A percentile compares a stretch with the other conserved stretches of the same genome.
These are phyloP conservation scores for Backusella circina DNA, from an alignment of 192 early-diverging fungal species.

Conservation along the genomic window DNA sequence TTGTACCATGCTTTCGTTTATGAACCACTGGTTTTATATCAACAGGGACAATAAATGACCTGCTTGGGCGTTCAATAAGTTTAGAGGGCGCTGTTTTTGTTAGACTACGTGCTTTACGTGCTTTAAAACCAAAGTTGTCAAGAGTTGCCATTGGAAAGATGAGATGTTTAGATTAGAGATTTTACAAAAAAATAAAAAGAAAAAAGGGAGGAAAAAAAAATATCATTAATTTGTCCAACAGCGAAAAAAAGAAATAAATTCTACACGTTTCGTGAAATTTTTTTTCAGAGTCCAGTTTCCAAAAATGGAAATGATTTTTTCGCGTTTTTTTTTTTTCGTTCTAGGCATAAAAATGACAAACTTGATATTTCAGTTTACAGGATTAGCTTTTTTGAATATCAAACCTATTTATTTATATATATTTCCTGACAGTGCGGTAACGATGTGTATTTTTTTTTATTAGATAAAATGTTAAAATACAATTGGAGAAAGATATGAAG, in stretches of 20 bases:
- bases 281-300: not conserved
- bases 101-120: not conserved
- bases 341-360: not conserved
- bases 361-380: not conserved
- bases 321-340: not conserved
- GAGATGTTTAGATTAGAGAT: not conserved
- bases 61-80: not conserved
- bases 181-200: not conserved
- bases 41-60: not conserved
- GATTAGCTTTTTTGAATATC: not conserved
- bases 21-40: not conserved
- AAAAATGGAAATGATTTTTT: not conserved
- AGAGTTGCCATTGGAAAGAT: not conserved
- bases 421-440: not conserved
- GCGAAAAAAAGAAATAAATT: not conserved
- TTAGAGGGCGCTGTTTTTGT: not conserved
- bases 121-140: not conserved
- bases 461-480: too few species aligned
- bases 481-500: too few species aligned
- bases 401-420: not conserved
- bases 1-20: not conserved
- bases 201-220: not conserved
- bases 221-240: not conserved
- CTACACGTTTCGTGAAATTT: not conserved
- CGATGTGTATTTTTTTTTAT: too few species aligned